Conservation (phyloP, 1,284 basidiomycete species). For the Puccinia polysora region DNA sequence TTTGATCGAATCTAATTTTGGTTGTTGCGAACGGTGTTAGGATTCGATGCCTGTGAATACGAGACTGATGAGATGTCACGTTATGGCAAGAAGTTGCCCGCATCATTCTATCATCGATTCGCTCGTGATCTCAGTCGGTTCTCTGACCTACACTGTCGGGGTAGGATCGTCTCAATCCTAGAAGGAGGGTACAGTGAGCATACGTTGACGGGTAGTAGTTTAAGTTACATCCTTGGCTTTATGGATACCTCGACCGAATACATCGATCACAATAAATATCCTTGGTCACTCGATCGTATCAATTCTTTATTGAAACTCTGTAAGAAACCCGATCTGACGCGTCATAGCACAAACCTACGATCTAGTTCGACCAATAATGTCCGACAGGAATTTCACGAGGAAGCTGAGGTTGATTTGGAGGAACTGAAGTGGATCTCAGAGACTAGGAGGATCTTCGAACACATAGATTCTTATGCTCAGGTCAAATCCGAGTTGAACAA, state of each 20-base stretch:
- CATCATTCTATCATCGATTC: constrained; percentile 51
- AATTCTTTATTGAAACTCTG: too few relatives aligned
- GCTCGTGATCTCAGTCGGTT: constrained; percentile 49
- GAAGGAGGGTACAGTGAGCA: constrained; percentile 53
- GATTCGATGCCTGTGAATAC: constrained; percentile 51
- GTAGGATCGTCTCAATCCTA: constrained; percentile 50
- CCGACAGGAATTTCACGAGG: background rate
- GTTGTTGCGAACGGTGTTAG: background rate
- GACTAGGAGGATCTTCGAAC: constrained; percentile 15
- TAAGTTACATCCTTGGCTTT: constrained; percentile 34
- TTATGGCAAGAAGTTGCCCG: constrained; percentile 52
- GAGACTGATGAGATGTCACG: constrained; percentile 53
- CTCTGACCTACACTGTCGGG: constrained; percentile 47
- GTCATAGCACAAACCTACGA: too few relatives aligned
- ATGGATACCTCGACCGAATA: background rate
- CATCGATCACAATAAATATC: too few relatives aligned
- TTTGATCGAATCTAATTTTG: background rate
- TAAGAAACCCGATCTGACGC: too few relatives aligned
- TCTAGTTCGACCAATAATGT: too few relatives aligned
- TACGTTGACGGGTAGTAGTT: constrained; percentile 48
- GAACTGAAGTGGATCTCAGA: background rate
- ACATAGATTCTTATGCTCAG: background rate
- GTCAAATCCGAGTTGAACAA: constrained; percentile 1
- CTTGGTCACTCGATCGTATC: too few relatives aligned
- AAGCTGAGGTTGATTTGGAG: background rate